Evolutionary conservation across 345 rosid genomes (phyloP).

Genomic region (Xanthoceras sorbifolium): DNA sequence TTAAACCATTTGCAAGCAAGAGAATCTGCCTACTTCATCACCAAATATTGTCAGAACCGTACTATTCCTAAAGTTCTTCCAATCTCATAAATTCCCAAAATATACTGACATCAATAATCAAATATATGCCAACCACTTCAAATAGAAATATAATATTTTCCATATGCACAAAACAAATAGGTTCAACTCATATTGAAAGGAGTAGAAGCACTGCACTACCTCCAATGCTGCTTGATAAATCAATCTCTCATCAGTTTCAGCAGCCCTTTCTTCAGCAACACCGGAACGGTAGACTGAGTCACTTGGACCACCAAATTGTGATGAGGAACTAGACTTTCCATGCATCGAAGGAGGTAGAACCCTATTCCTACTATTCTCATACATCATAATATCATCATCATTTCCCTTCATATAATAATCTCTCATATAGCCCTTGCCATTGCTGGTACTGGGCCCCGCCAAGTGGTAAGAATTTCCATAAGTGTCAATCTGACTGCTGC

Average conservation of each 20-base stretch:
- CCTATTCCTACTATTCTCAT: constrained; percentile 58
- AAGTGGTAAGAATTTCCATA: constrained; percentile 31
- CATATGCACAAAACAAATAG: neutral
- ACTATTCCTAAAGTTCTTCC: neutral
- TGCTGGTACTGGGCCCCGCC: constrained; percentile 41
- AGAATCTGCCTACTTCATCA: neutral
- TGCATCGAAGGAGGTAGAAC: constrained; percentile 62
- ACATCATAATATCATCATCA: constrained; percentile 45
- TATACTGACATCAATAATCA: neutral
- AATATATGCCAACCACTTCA: neutral
- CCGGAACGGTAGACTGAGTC: constrained; percentile 49
- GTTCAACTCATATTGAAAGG: neutral
- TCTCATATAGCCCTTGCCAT: constrained; percentile 42
- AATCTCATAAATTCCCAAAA: neutral
- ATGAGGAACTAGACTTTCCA: constrained; percentile 41
- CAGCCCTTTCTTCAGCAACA: constrained; percentile 53
- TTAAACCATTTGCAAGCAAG: neutral
- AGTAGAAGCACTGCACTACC: constrained; percentile 36
- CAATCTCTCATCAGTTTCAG: constrained; percentile 69
- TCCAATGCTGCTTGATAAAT: constrained; percentile 89
- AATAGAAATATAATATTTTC: constrained; percentile 2
- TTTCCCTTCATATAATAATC: constrained; percentile 35
- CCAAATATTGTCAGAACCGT: neutral
- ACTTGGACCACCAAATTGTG: constrained; percentile 50
- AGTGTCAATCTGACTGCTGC: constrained; percentile 42